Evolutionary conservation across 2,329 filamentous ascomycete genomes (phyloP).

Genomic region (Shiraia sp.): DNA sequence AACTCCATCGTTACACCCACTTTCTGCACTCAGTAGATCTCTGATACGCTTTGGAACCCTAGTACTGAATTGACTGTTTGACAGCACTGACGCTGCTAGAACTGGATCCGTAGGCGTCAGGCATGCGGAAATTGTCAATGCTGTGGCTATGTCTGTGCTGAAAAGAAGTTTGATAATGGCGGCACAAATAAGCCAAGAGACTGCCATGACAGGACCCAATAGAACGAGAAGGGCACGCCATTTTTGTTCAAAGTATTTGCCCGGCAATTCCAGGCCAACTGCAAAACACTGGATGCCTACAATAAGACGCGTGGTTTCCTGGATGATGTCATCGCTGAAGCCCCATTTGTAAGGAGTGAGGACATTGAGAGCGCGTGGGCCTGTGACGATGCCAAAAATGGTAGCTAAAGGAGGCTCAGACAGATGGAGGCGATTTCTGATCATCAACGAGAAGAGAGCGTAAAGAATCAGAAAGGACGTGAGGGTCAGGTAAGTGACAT

Average conservation of each 20-base stretch:
- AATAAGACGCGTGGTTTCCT: constrained; percentile 50
- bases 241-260: constrained; percentile 54
- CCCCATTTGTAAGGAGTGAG: constrained; percentile 49
- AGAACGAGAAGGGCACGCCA: constrained; percentile 56
- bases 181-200: constrained; percentile 54
- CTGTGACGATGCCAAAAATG: constrained; percentile 50
- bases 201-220: constrained; percentile 57
- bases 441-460: constrained; percentile 51
- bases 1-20: constrained; percentile 60
- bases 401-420: constrained; percentile 55
- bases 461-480: constrained; percentile 52
- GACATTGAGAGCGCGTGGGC: constrained; percentile 46
- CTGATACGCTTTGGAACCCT: constrained; percentile 57
- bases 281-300: constrained; percentile 50
- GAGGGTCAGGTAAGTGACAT: constrained; percentile 51
- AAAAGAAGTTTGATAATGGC: constrained; percentile 54
- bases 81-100: constrained; percentile 57
- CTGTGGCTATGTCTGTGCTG: constrained; percentile 49
- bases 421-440: constrained; percentile 53
- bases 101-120: constrained; percentile 62
- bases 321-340: constrained; percentile 46
- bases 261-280: constrained; percentile 45
- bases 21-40: constrained; percentile 58
- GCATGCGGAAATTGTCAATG: constrained; percentile 58
- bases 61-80: constrained; percentile 57